Base-by-base conservation (phyloP, 2,329 filamentous ascomycete species). In the Geoglossum cookeanum region DNA sequence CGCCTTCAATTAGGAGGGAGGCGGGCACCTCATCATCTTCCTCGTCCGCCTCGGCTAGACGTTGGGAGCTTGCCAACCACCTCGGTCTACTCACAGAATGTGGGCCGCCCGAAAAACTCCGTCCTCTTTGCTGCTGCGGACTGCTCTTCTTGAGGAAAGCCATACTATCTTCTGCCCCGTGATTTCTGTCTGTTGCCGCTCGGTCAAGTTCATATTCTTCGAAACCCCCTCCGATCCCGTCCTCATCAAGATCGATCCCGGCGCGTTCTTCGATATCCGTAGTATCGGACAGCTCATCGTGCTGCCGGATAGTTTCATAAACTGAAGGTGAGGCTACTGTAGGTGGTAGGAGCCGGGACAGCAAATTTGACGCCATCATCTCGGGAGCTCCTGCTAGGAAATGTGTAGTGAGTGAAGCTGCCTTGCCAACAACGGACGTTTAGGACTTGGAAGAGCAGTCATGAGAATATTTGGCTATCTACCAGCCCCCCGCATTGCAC, bases 11-110 rank as follows among this genome's bases (percentile, higher is more conserved):
- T 33, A 84, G 68, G 42, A 84, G 68, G 7, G 81, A 84, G 57
- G 75, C 75, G 1, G 81, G 81, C 2, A 84, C 80, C 62, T 83
- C 79, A 55, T 81, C 78, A 62, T 82, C 78, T 39, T 76, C 74
- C 54, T 80, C 77, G 47, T 74, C 71, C n/a, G 68, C 62, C 51
- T 72, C 68, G 52, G 69, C 63, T 1, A 65, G 59, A 29, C 48
- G 58, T 56, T 61, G 59, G 17, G 59, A 57, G 37, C 66, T 61
- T 45, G 68, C 66, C 61, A 69, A 68, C 70, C 71, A 71, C 54
- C 65, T 66, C 47, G 66, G 65, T 58, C 67, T 48, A 42, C 63
- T 64, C 17, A 65, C 62, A n/a, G 30, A 35, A n/a, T 9, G 49
- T 15, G 4, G 30, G 7, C 49, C 48, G 4, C n/a, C 30, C 8